Percentiles rank a stretch among this genome's conserved stretches.
Evolutionary conservation across 169 alveolate species (phyloP).

Genomic region (Haemoproteus tartakovskyi): DNA sequence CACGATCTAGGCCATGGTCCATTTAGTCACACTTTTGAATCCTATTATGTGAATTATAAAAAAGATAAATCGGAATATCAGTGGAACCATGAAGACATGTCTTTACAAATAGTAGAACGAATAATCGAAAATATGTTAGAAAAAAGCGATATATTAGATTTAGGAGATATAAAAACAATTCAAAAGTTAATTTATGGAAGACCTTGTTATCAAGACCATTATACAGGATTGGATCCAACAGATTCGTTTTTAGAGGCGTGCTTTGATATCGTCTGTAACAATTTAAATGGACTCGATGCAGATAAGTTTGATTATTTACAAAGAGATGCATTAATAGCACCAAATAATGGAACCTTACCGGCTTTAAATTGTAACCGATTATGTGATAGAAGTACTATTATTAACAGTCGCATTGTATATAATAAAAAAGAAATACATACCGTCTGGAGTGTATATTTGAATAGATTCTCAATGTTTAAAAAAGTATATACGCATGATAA

Average conservation of each 20-base stretch:
- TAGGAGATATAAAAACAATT: constrained; percentile 41
- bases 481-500: constrained; percentile 80
- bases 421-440: constrained; percentile 74
- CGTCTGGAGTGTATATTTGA: constrained; percentile 75
- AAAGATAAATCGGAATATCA: constrained; percentile 25
- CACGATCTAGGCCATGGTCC: constrained; percentile 94
- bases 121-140: constrained; percentile 56
- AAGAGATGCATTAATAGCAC: constrained; percentile 86
- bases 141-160: constrained; percentile 53
- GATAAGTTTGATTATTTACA: constrained; percentile 88
- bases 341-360: constrained; percentile 65
- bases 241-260: constrained; percentile 77
- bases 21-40: constrained; percentile 87
- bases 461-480: constrained; percentile 76
- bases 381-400: constrained; percentile 65
- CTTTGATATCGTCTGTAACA: constrained; percentile 87
- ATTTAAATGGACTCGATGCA: constrained; percentile 87
- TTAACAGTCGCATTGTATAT: constrained; percentile 70
- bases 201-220: constrained; percentile 1
- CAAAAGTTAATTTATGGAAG: constrained; percentile 43
- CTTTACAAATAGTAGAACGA: constrained; percentile 72
- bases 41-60: constrained; percentile 47
- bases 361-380: constrained; percentile 62
- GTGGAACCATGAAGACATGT: constrained; percentile 79
- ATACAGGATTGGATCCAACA: constrained; percentile 66